Evolutionary conservation across 2,329 filamentous ascomycete species (phyloP), one percentile per base, ranked within the genome.

Genomic region (Aspergillus phoenicis): DNA sequence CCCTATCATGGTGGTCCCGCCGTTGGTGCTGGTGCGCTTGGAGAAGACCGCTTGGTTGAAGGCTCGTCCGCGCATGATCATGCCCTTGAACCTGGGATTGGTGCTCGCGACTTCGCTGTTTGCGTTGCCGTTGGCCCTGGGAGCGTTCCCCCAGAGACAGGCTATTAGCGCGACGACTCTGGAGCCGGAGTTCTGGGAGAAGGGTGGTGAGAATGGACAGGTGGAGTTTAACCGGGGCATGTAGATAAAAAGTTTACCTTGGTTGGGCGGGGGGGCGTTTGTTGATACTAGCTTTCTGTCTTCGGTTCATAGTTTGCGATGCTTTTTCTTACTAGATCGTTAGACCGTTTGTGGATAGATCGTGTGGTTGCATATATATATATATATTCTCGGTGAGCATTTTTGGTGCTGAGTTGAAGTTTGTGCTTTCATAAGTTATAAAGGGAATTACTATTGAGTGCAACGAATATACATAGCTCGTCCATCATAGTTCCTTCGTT

Each of bases 171-270:
- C 90, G 1, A 84, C 86, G 30, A 87, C 82, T 54, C 80, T 99
- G 59, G 95, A 98, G 82, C 83, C 89, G 64, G 91, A 97, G 78
- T 98, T 99, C 75, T 89, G 89, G 79, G 89, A 87, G 6, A 86
- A 85, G 59, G 93, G 92, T 33, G 94, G 93, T 0, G 85, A 89
- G 65, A 85, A 85, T 58, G 93, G 91, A 0, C 83, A 92, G 81
- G 91, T 99, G n/a, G 91, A 96, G 75, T 98, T 99, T 79, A 98
- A 99, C 78, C 87, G 95, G 71, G 95, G 95, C 11, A 94, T 99
- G 70, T 97, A 81, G 78, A 41, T 56, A 36, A 10, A 36, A 36
- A 8, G 28, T 30, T 22, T 49, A 49, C 45, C 45, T 49, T 49
- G 15, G 15, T 13, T 11, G 11, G 22, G 20, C 20, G 28, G 28